Conservation (phyloP, 1,284 basidiomycete genomes). For the Leccinum pachyderme region DNA sequence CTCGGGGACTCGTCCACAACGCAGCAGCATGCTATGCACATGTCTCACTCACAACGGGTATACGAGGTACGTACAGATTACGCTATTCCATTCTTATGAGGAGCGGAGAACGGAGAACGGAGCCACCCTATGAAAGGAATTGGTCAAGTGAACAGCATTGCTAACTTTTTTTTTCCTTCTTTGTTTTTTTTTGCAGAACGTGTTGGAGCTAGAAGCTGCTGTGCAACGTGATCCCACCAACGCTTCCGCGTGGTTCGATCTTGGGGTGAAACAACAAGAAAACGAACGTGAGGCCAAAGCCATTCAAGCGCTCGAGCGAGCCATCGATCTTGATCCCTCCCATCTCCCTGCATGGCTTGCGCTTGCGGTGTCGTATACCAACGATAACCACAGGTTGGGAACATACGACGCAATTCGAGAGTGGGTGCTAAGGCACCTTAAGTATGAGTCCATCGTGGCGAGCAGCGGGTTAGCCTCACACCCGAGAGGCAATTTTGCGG, state of each 20-base stretch:
- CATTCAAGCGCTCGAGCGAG: slow-evolving; percentile 80
- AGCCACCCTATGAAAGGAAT: slow-evolving; percentile 1
- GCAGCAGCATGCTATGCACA: slow-evolving; percentile 55
- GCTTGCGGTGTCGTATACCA: slow-evolving; percentile 89
- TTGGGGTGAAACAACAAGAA: slow-evolving; percentile 98
- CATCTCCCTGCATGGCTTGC: slow-evolving; percentile 88
- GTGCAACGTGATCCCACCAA: slow-evolving; percentile 79
- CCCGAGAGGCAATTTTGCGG: slow-evolving; percentile 43
- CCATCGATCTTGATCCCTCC: slow-evolving; percentile 77
- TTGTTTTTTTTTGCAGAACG: slow-evolving; percentile 50
- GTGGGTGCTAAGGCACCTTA: slow-evolving; percentile 58
- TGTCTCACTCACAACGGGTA: slow-evolving; percentile 39
- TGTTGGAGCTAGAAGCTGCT: slow-evolving; percentile 87
- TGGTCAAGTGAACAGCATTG: slow-evolving; percentile 7
- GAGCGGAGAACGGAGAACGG: slow-evolving; percentile 1
- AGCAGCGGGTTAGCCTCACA: slow-evolving; percentile 33
- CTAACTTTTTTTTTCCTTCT: slow-evolving; percentile 14
- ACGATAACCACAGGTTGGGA: slow-evolving; percentile 76
- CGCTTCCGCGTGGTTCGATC: slow-evolving; percentile 82
- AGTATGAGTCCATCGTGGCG: slow-evolving; percentile 42
- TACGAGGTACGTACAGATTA: slow-evolving; percentile 54
- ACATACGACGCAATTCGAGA: slow-evolving; percentile 79
- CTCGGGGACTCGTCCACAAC: slow-evolving; percentile 54
- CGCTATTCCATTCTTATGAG: slow-evolving; percentile 16
- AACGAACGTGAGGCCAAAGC: slow-evolving; percentile 95